Conservation (phyloP, 305 asterid genomes). For the Fraxinus xanthoxyloides region DNA sequence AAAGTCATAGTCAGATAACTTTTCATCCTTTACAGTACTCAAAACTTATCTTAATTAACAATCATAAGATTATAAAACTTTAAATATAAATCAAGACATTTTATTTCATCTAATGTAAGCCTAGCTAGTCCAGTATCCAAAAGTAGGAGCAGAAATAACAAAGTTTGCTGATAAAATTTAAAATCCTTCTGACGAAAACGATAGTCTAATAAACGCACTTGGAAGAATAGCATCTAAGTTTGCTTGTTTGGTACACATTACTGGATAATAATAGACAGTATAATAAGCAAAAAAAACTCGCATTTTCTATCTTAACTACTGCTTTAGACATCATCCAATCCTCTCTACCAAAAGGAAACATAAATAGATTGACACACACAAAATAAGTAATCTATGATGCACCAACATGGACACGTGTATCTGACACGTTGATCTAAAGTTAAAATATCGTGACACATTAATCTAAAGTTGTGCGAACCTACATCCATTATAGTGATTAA, state of each 20-base stretch:
- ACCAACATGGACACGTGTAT: background rate
- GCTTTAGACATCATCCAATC: background rate
- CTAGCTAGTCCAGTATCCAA: slow-evolving; percentile 5
- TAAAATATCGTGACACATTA: background rate
- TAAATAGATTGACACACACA: background rate
- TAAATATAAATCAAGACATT: background rate
- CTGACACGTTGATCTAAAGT: background rate
- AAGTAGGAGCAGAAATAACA: background rate
- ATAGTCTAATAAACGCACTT: background rate
- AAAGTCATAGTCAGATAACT: slow-evolving; percentile 24
- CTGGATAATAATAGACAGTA: background rate
- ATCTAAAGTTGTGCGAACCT: slow-evolving; percentile 29
- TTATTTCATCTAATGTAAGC: background rate
- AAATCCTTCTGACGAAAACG: background rate
- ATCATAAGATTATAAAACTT: background rate
- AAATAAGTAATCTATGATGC: background rate
- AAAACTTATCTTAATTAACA: background rate
- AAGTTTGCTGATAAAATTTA: background rate
- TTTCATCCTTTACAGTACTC: background rate
- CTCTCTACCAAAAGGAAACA: background rate
- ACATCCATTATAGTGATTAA: slow-evolving; percentile 88
- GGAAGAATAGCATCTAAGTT: background rate
- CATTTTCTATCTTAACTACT: background rate
- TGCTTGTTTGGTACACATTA: background rate
- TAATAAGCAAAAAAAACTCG: background rate